Conservation (phyloP, 495 filamentous ascomycete genomes). For the Cercophora sp. region DNA sequence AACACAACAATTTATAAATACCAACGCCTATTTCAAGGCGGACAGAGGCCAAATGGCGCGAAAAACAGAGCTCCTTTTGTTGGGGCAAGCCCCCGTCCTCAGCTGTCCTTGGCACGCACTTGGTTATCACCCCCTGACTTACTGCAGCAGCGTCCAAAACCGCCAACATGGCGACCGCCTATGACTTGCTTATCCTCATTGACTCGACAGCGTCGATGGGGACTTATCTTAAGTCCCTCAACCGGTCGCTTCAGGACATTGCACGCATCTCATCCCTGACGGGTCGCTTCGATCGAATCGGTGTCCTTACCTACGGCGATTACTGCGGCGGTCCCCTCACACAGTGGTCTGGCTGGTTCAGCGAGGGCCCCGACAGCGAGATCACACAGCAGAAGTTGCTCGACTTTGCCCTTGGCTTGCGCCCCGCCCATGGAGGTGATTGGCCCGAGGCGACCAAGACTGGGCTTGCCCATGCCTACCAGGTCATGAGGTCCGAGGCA, state of each 20-base stretch:
- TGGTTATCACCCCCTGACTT: too few relatives aligned
- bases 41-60: too few relatives aligned
- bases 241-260: slow-evolving; percentile 40
- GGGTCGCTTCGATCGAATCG: slow-evolving; percentile 41
- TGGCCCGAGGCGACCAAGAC: slow-evolving; percentile 45
- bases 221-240: slow-evolving; percentile 34
- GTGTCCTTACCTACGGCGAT: slow-evolving; percentile 44
- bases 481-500: slow-evolving; percentile 41
- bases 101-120: too few relatives aligned
- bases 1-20: too few relatives aligned
- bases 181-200: slow-evolving; percentile 37
- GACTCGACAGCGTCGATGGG: slow-evolving; percentile 45
- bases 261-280: slow-evolving; percentile 43
- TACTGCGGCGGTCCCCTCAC: slow-evolving; percentile 31
- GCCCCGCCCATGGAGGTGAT: slow-evolving; percentile 25
- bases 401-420: slow-evolving; percentile 10
- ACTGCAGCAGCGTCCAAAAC: too few relatives aligned
- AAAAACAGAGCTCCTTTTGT: too few relatives aligned
- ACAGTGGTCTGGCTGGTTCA: slow-evolving; percentile 42
- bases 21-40: too few relatives aligned
- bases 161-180: slow-evolving; percentile 16
- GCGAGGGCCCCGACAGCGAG: slow-evolving; percentile 1
- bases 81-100: too few relatives aligned
- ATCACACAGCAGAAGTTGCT: slow-evolving; percentile 18
- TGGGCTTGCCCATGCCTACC: slow-evolving; percentile 39